Evolutionary conservation across 345 rosid genomes (phyloP), one percentile per base, ranked within the genome.

Genomic region (Noccaea caerulescens): DNA sequence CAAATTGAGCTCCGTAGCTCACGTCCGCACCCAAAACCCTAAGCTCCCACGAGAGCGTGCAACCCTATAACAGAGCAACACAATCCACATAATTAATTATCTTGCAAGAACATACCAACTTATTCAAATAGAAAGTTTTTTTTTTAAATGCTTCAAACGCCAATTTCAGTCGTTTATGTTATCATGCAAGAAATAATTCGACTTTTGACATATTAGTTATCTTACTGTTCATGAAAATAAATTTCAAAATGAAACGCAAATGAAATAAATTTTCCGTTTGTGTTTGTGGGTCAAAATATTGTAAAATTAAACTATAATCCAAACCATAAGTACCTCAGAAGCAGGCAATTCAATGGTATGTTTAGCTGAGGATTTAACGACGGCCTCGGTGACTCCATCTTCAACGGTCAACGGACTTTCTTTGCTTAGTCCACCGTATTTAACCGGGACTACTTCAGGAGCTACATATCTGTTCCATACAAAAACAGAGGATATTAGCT

Each of bases 1-100:
- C 83, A 37, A 90, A 93, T 55, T 93, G 93, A 12, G 89, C 97
- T 13, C 88, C 87, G 8, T 85, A 90, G 75, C 57, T 86, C 67
- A 87, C 96, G 53, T 90, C 92, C 79, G 88, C 86, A 4, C 97
- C 97, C 36, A 90, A 76, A 64, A 90, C 93, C 63, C 93, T 80
- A 9, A 86, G 76, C 77, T 93, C 96, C 97, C 96, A 93, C 5
- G 80, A 84, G 34, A 88, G 46, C 18, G 71, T 42, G 27, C 81
- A 41, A 45, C 68, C 77, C 95, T 92, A 25, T 25, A 84, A 8
- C 27, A 42, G 65, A 66, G 32, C 52, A 76, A 62, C 52, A 47
- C 5, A 38, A 23, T 33, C 7, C 63, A 25, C 47, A 46, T 37
- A 44, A 7, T 32, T 0, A 52, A 5, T 39, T 39, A 10, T 41